A percentile compares a stretch with the other conserved stretches of the same genome.
Conservation (phyloP, 1,284 basidiomycete genomes). For the Pterulicium gracile region DNA sequence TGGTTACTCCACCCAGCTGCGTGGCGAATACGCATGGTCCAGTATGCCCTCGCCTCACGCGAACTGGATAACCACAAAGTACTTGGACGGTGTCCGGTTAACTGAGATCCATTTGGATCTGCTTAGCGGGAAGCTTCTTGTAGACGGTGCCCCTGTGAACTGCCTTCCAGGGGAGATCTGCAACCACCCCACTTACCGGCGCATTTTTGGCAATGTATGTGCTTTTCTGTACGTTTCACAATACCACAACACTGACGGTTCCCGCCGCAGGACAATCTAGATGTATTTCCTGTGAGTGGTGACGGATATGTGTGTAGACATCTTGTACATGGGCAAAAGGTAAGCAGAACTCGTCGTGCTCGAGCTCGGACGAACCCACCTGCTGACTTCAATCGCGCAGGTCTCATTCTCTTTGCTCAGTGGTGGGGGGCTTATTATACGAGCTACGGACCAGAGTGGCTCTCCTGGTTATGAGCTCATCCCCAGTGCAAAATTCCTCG, state of each 20-base stretch:
- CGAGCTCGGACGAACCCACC: not conserved
- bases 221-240: not conserved
- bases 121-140: slow-evolving; percentile 4
- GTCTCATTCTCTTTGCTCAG: slow-evolving; percentile 23
- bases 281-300: not conserved
- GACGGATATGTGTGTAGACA: not conserved
- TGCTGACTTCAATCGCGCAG: not conserved
- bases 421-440: slow-evolving; percentile 19
- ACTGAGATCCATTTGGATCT: slow-evolving; percentile 6
- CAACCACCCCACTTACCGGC: slow-evolving; percentile 3
- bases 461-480: slow-evolving; percentile 22
- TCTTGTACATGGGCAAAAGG: not conserved
- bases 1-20: slow-evolving; percentile 6
- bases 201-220: slow-evolving; percentile 15
- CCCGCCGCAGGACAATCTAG: not conserved
- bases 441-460: slow-evolving; percentile 14
- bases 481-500: slow-evolving; percentile 19
- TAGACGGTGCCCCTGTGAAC: slow-evolving; percentile 7
- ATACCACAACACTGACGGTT: not conserved
- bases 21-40: slow-evolving; percentile 18
- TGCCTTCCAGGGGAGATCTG: slow-evolving; percentile 5
- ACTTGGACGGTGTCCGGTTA: not conserved
- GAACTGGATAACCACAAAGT: slow-evolving; percentile 24
- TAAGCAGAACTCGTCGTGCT: not conserved
- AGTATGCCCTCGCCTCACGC: slow-evolving; percentile 15